Evolutionary conservation across 805 yeast genomes (phyloP), one percentile per base, ranked within the genome.

Genomic region (Sporopachydermia lactativora): DNA sequence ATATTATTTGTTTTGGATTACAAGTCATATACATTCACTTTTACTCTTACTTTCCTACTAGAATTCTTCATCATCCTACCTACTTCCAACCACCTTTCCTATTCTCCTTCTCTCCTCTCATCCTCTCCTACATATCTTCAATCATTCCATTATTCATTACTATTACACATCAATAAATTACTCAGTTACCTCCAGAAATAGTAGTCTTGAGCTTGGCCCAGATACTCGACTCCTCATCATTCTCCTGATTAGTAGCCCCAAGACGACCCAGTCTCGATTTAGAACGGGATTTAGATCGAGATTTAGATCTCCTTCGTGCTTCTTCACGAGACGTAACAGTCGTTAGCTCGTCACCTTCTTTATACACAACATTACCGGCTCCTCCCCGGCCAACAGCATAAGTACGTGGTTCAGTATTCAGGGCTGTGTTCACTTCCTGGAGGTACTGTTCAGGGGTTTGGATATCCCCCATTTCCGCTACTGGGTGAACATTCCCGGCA

Each of bases 321-420:
- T 24, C 13, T 24, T 24, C 31, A 8, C 31, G 8, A 8, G 31
- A 24, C 8, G 31, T 24, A 24, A 24, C 31, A 24, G 31, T 24
- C 8, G 31, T 24, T 24, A 24, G n/a, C n/a, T 24, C 31, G n/a
- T 24, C 34, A 14, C 39, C 43, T 16, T 39, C 19, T 28, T 40
- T 24, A 14, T 34, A 39, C 16, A 57, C 47, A 37, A 52, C 49
- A 48, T 59, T 59, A 19, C 64, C 64, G 5, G 50, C 39, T 5
- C 64, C 64, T 15, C 64, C 64, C 4, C 64, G 51, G 18, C 64
- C 64, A 19, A 59, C 54, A 43, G 55, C 49, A 47, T 53, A 59
- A 6, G 51, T 44, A 19, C 49, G 47, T 6, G 60, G 58, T 42
- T 47, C 59, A 15, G 50, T 52, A 17, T 52, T 50, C 35, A 49